Percentiles rank a stretch among this genome's conserved stretches.
Evolutionary conservation across 1,139 yeast species (phyloP).

Genomic region (Sugiyamaella xylanicola): DNA sequence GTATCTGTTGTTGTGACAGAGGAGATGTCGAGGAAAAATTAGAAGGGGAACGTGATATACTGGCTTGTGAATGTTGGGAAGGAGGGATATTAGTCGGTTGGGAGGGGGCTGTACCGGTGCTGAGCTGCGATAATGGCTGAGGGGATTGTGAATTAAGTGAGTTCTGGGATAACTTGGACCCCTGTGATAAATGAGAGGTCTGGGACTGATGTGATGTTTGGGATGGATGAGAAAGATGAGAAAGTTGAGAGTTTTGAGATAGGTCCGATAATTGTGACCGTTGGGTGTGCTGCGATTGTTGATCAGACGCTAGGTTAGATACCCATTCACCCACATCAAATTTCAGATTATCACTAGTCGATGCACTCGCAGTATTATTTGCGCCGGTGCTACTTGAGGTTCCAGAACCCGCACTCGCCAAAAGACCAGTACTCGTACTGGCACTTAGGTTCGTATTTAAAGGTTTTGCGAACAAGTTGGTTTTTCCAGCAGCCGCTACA

Average conservation of each 20-base stretch:
- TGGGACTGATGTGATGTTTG: conserved; percentile 5
- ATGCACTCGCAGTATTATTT: not conserved
- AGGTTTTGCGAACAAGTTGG: not conserved
- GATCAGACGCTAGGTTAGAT: conserved; percentile 21
- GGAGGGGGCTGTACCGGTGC: not conserved
- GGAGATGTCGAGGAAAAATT: conserved; percentile 3
- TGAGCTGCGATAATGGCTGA: not conserved
- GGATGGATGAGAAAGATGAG: conserved; percentile 2
- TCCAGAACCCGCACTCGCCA: not conserved
- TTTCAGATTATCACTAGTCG: conserved; percentile 13
- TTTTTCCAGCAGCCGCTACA: not conserved
- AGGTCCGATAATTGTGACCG: not conserved
- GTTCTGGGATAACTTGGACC: not conserved
- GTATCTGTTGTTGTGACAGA: conserved; percentile 4
- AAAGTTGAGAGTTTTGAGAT: conserved; percentile 1
- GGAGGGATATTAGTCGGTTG: not conserved
- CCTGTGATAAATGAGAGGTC: not conserved
- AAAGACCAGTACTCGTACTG: not conserved
- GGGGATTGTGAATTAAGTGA: not conserved
- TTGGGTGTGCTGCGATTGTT: conserved; percentile 8
- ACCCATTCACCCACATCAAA: conserved; percentile 29
- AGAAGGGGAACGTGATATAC: not conserved
- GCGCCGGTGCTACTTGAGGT: not conserved
- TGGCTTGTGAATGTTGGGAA: not conserved
- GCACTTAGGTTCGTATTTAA: not conserved